Evolutionary conservation across 306 rosid species (phyloP), one percentile per base, ranked within the genome.

Genomic region (Vigna trinervia): DNA sequence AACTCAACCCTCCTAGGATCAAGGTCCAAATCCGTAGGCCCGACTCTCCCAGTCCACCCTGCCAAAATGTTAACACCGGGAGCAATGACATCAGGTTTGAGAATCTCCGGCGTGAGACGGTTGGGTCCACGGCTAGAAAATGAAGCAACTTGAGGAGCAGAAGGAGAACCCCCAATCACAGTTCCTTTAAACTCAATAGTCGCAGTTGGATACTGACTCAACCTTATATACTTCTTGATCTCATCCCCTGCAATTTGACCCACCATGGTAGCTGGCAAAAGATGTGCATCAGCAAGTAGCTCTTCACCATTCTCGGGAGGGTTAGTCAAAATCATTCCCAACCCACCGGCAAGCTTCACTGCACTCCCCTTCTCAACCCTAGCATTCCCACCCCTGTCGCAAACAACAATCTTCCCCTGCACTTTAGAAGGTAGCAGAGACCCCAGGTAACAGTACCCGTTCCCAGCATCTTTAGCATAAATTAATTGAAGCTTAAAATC

Each of bases 11-110:
- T 76, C 53, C 98, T 90, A 15, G 93, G 85, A 84, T 94, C 98
- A 34, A 89, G 74, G 15, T 88, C 91, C 56, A 94, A 73, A 86
- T 89, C 91, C 1, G 97, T 90, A 4, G 98, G 97, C 5, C 92
- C 83, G 2, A 78, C 77, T 9, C n/a, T 84, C 3, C 97, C 97
- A 8, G 93, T 94, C 98, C 97, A 94, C 4, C 89, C 95, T 10
- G 97, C 98, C 67, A 90, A 80, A 81, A 94, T 89, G 86, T 94
- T 94, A 38, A 94, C 96, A 12, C 98, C 98, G 0, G 97, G 98
- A 69, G 98, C 97, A 38, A 94, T 89, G 38, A 94, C 91, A 74
- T 94, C 98, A 0, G 98, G 97, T 57, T 92, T 94, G 3, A 94
- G 90, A 88, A 94, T 90, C 90, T 94, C 89, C 1, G 88, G 38